Evolutionary conservation across 1,284 basidiomycete species (phyloP).

Genomic region (Boletus sp.): DNA sequence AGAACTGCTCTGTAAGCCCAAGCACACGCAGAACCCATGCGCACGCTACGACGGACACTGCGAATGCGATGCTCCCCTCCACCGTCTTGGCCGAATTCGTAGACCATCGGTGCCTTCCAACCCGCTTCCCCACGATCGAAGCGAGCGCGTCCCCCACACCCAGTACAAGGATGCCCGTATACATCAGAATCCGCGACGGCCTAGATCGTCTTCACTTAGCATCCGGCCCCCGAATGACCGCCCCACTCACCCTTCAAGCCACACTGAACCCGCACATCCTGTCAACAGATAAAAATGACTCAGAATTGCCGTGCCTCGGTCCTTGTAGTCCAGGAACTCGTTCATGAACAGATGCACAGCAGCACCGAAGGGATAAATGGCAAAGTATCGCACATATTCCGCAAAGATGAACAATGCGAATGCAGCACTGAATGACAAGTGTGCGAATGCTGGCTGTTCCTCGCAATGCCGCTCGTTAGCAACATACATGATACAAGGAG

Average conservation of each 20-base stretch:
- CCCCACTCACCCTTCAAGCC: conserved; percentile 84
- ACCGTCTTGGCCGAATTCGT: conserved; percentile 82
- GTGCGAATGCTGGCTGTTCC: conserved; percentile 88
- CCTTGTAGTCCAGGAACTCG: conserved; percentile 95
- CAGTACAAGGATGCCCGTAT: conserved; percentile 87
- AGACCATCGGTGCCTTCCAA: conserved; percentile 83
- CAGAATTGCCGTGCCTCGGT: conserved; percentile 92
- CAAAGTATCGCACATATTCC: conserved; percentile 97
- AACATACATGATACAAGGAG: conserved; percentile 14
- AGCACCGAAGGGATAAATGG: conserved; percentile 94
- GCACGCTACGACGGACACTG: conserved; percentile 63
- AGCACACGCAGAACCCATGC: conserved; percentile 69
- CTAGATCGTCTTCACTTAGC: conserved; percentile 37
- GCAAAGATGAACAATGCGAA: conserved; percentile 94
- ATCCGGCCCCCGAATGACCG: neutral
- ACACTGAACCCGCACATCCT: conserved; percentile 89
- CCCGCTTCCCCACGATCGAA: conserved; percentile 84
- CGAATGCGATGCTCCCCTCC: conserved; percentile 87
- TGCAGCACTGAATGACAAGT: conserved; percentile 89
- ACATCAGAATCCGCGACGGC: conserved; percentile 67
- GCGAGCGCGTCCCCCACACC: conserved; percentile 95
- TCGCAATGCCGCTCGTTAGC: conserved; percentile 14
- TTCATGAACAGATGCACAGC: conserved; percentile 94
- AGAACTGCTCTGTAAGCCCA: conserved; percentile 70
- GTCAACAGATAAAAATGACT: conserved; percentile 97